Evolutionary conservation across 805 yeast species (phyloP), one percentile per base, ranked within the genome.

Genomic region (Naumovozyma dairenensis): DNA sequence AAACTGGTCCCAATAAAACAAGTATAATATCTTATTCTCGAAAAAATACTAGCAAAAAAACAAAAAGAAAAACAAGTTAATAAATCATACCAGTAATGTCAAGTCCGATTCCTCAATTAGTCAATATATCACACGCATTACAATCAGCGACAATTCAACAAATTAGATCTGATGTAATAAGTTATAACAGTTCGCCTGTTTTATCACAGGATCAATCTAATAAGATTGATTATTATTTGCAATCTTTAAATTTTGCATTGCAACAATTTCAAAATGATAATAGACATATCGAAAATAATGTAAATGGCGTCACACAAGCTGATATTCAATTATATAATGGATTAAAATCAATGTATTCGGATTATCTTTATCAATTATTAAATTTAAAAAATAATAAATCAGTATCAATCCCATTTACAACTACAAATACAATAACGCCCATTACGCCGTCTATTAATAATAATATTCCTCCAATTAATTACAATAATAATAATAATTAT

Each of bases 41-140:
- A n/a, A n/a, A n/a, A n/a, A n/a, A n/a, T n/a, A n/a, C n/a, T n/a
- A n/a, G n/a, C n/a, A n/a, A n/a, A n/a, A n/a, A n/a, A n/a, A n/a
- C n/a, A n/a, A n/a, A n/a, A n/a, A 54, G 96, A 87, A 67, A 80
- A 75, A 60, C 81, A 71, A 60, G 58, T 87, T 42, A 66, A 89
- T 29, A 93, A 82, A 46, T 50, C 53, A 35, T 69, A 66, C 36
- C 64, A 36, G 19, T 12, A 8, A 43, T 46, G 51, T 42, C 53
- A 15, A 32, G 41, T 25, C 50, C 51, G 12, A 47, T 54, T 22
- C 60, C 59, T 17, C 57, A 55, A 37, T 32, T 43, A 33, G 55
- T 56, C 28, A 48, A 56, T 35, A 53, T 56, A 13, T 41, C 53
- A 25, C 54, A 56, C 37, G 53, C 59, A 6, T 43, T 56, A 35